phyloP scores from a whole-genome alignment of 2,329 filamentous ascomycete species.

The Exophiala phaeomuriformis region DNA sequence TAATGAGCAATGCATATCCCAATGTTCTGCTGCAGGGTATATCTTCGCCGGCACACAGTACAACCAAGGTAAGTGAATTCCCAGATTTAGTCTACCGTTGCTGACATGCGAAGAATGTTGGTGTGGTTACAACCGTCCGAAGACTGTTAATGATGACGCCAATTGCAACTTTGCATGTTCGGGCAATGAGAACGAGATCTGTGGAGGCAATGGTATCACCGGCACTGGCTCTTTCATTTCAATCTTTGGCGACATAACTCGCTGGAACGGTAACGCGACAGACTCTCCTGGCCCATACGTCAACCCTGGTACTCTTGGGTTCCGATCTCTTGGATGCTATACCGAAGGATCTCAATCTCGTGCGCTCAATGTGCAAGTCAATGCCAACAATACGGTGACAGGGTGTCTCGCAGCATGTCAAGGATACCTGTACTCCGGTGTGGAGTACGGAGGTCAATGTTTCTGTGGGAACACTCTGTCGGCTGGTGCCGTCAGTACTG shows the following conservation, averaged over 20 bases:
- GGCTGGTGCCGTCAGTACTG: slow-evolving; percentile 14
- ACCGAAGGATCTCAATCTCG: slow-evolving; percentile 33
- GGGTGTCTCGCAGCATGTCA: slow-evolving; percentile 19
- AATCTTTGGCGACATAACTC: slow-evolving; percentile 20
- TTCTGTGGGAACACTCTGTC: slow-evolving; percentile 30
- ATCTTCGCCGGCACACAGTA: slow-evolving; percentile 30
- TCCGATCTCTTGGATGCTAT: slow-evolving; percentile 38
- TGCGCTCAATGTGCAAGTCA: slow-evolving; percentile 27
- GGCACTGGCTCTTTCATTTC: slow-evolving; percentile 18
- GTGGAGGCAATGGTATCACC: slow-evolving; percentile 26
- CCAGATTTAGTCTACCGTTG: neutral
- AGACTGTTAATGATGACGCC: slow-evolving; percentile 20
- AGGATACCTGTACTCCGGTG: slow-evolving; percentile 33
- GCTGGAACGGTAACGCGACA: slow-evolving; percentile 18
- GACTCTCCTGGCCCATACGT: slow-evolving; percentile 19
- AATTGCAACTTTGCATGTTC: slow-evolving; percentile 27
- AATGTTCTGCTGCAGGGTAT: slow-evolving; percentile 23
- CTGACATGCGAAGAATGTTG: slow-evolving; percentile 26
- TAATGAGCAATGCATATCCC: slow-evolving; percentile 29
- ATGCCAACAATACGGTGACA: slow-evolving; percentile 30
- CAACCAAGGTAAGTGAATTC: slow-evolving; percentile 17
- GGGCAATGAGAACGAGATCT: slow-evolving; percentile 25
- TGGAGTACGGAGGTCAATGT: slow-evolving; percentile 37
- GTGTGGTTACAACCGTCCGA: slow-evolving; percentile 31
- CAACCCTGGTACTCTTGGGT: slow-evolving; percentile 24